Percentiles rank a stretch among this genome's conserved stretches.
Conservation (phyloP, 345 rosid genomes). For the Hibiscus mutabilis region DNA sequence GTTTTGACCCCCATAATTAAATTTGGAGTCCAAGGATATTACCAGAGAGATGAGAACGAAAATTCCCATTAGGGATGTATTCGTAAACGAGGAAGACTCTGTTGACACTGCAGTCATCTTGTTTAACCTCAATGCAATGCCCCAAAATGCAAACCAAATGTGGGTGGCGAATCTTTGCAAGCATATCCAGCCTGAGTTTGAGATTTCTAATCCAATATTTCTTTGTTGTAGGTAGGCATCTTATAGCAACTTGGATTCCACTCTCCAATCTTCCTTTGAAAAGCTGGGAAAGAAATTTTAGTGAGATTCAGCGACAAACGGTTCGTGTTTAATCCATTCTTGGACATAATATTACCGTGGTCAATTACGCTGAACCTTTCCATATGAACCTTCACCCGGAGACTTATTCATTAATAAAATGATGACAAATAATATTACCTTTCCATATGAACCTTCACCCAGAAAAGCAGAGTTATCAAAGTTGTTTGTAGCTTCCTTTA, state of each 20-base stretch:
- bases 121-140: constrained; percentile 55
- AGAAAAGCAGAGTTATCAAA: constrained; percentile 57
- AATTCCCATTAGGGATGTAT: constrained; percentile 58
- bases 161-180: constrained; percentile 86
- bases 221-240: constrained; percentile 48
- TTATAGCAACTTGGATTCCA: constrained; percentile 63
- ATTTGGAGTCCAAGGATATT: constrained; percentile 1
- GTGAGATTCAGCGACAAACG: neutral
- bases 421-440: constrained; percentile 37
- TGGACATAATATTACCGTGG: too few species aligned
- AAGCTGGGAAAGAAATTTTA: constrained; percentile 40
- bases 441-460: constrained; percentile 75
- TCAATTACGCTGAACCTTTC: too few species aligned
- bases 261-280: constrained; percentile 74
- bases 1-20: too few species aligned
- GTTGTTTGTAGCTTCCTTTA: constrained; percentile 73
- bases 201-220: constrained; percentile 68
- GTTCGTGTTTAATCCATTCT: too few species aligned
- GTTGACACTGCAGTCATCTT: constrained; percentile 36
- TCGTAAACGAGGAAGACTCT: constrained; percentile 73
- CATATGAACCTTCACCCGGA: too few species aligned
- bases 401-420: too few species aligned
- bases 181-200: constrained; percentile 58
- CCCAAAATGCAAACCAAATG: constrained; percentile 82
- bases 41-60: constrained; percentile 74